A percentile compares a stretch with the other conserved stretches of the same genome.
Conservation (phyloP, 1,284 basidiomycete genomes). For the Pholiota adiposa region DNA sequence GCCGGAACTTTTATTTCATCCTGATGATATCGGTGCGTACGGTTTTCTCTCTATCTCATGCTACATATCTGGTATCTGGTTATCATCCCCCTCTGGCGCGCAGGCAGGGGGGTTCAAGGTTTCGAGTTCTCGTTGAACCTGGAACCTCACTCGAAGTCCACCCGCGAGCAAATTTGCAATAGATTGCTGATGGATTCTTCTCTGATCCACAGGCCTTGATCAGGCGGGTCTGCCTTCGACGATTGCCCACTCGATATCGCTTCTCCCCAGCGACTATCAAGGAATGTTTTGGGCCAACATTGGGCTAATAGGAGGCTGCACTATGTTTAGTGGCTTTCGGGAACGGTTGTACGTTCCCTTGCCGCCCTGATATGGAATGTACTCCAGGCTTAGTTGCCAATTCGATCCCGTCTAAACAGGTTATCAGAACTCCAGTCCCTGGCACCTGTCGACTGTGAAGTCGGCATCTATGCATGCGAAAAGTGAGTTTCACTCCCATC, state of each 20-base stretch:
- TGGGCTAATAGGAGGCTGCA: constrained; percentile 85
- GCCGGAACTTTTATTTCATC: constrained; percentile 88
- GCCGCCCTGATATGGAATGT: no score
- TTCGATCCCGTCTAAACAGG: no score
- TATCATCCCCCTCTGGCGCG: no score
- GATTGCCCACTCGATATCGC: constrained; percentile 75
- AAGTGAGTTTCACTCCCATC: constrained; percentile 56
- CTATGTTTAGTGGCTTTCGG: constrained; percentile 75
- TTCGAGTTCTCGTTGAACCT: no score
- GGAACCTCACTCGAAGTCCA: no score
- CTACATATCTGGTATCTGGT: no score
- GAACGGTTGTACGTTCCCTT: constrained; percentile 60
- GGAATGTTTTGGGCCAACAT: constrained; percentile 96
- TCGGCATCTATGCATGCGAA: constrained; percentile 70
- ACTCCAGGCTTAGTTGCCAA: neutral
- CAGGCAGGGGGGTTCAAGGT: no score
- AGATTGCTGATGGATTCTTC: neutral
- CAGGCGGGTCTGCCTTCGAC: constrained; percentile 81
- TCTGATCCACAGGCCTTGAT: constrained; percentile 62
- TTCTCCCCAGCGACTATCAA: constrained; percentile 77
- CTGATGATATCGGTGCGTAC: constrained; percentile 79
- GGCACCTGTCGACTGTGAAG: constrained; percentile 78
- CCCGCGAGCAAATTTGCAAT: no score
- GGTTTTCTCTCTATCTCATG: neutral
- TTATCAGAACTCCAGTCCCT: constrained; percentile 75